phyloP scores from a whole-genome alignment of 2,329 filamentous ascomycete genomes.

The Fusarium sp. region DNA sequence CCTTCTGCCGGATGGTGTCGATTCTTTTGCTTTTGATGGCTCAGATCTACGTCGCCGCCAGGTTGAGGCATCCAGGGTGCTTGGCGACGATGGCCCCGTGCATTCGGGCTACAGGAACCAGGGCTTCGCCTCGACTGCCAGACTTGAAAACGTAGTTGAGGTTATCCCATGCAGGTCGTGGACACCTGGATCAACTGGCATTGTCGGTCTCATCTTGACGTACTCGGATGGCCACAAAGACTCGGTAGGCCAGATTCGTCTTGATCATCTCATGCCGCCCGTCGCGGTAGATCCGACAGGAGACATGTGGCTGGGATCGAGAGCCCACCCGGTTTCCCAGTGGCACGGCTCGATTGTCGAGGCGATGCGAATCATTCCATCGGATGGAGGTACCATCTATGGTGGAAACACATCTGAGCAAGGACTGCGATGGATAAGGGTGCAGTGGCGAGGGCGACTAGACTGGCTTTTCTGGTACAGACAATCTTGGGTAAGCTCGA shows the following conservation, averaged over 20 bases:
- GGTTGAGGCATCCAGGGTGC: background rate
- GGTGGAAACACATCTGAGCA: background rate
- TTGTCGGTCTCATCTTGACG: slow-evolving; percentile 13
- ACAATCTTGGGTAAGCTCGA: background rate
- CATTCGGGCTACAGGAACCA: background rate
- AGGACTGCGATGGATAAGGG: slow-evolving; percentile 1
- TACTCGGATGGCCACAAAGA: slow-evolving; percentile 19
- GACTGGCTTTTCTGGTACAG: slow-evolving; percentile 15
- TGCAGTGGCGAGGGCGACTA: slow-evolving; percentile 4
- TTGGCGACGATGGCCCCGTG: background rate
- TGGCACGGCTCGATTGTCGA: background rate
- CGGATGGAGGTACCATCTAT: background rate
- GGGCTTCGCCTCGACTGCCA: slow-evolving; percentile 1
- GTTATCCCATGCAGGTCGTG: slow-evolving; percentile 3
- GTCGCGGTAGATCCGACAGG: background rate
- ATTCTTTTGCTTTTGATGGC: slow-evolving; percentile 15
- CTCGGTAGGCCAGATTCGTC: slow-evolving; percentile 14
- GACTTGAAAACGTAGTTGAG: slow-evolving; percentile 1
- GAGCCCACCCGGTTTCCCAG: background rate
- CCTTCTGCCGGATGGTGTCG: background rate
- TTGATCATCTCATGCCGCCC: slow-evolving; percentile 9
- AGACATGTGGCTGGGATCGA: slow-evolving; percentile 15
- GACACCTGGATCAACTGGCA: slow-evolving; percentile 8
- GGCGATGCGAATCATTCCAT: slow-evolving; percentile 11
- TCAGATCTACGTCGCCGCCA: slow-evolving; percentile 2